Evolutionary conservation across 2,329 filamentous ascomycete species (phyloP).

Genomic region (Cytospora chrysosperma): DNA sequence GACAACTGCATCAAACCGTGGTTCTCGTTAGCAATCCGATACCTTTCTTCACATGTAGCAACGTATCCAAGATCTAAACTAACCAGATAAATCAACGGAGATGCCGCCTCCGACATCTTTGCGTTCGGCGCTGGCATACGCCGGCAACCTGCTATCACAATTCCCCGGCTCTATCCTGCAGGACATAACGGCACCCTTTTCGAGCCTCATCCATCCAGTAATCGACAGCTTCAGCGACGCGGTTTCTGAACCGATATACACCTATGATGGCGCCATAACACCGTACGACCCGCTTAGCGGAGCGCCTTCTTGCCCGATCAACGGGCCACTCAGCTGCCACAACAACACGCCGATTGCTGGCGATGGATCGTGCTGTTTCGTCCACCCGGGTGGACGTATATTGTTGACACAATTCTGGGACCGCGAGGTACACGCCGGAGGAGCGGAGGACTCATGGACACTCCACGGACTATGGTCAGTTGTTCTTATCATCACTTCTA

Average conservation of each 20-base stretch:
- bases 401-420: slow-evolving; percentile 48
- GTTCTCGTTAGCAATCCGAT: not conserved
- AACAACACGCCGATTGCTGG: slow-evolving; percentile 36
- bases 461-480: slow-evolving; percentile 45
- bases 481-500: not conserved
- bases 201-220: slow-evolving; percentile 22
- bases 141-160: slow-evolving; percentile 36
- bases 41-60: not conserved
- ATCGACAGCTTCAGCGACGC: slow-evolving; percentile 23
- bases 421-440: slow-evolving; percentile 38
- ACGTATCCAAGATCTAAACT: not conserved
- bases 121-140: slow-evolving; percentile 35
- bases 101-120: slow-evolving; percentile 31
- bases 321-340: slow-evolving; percentile 43
- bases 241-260: not conserved
- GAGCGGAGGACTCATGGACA: slow-evolving; percentile 45
- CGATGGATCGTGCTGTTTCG: slow-evolving; percentile 42
- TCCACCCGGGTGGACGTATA: slow-evolving; percentile 42
- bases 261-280: slow-evolving; percentile 25
- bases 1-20: not conserved
- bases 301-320: slow-evolving; percentile 40
- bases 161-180: slow-evolving; percentile 32
- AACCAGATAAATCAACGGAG: not conserved
- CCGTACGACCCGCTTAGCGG: slow-evolving; percentile 38
- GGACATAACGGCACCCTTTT: slow-evolving; percentile 29